These are phyloP conservation scores for Pyronema omphalodes DNA, from an alignment of 495 filamentous ascomycete genomes.

Conservation along the genomic window DNA sequence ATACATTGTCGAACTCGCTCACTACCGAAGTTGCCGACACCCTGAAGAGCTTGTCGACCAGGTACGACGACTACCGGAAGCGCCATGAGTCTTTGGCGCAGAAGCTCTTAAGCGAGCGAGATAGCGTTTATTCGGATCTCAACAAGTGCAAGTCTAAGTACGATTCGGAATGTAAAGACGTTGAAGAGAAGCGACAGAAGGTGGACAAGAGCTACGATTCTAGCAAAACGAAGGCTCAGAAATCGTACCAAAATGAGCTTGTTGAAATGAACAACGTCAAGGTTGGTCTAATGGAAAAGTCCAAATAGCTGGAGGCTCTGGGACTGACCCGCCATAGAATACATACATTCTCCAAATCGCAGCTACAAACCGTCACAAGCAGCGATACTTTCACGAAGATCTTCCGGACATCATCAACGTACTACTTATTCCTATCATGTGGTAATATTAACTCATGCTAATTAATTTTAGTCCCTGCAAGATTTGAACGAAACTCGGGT, in stretches of 20 bases:
- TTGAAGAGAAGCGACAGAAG: slow-evolving; percentile 89
- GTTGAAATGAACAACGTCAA: slow-evolving; percentile 93
- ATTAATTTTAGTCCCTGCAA: slow-evolving; percentile 43
- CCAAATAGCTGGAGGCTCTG: not conserved
- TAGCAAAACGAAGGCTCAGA: slow-evolving; percentile 66
- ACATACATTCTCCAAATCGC: slow-evolving; percentile 89
- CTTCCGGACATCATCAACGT: slow-evolving; percentile 86
- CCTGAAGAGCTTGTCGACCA: slow-evolving; percentile 45
- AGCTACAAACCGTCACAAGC: slow-evolving; percentile 89
- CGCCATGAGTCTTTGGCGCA: slow-evolving; percentile 72
- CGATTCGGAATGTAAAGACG: slow-evolving; percentile 80
- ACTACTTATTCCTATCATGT: slow-evolving; percentile 10
- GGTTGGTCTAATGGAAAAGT: slow-evolving; percentile 21
- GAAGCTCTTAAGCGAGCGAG: slow-evolving; percentile 78
- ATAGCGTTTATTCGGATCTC: slow-evolving; percentile 62
- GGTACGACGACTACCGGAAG: slow-evolving; percentile 87
- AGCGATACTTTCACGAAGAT: slow-evolving; percentile 92
- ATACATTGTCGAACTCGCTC: slow-evolving; percentile 59
- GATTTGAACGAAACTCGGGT: slow-evolving; percentile 81
- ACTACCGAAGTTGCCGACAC: slow-evolving; percentile 66
- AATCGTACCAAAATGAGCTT: slow-evolving; percentile 73
- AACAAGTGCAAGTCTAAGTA: slow-evolving; percentile 87
- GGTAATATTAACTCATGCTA: slow-evolving; percentile 5
- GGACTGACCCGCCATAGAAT: slow-evolving; percentile 37
- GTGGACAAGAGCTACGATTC: slow-evolving; percentile 76